These are phyloP conservation scores for Pseudogymnoascus sp. DNA, from an alignment of 2,329 filamentous ascomycete genomes.

Conservation along the genomic window DNA sequence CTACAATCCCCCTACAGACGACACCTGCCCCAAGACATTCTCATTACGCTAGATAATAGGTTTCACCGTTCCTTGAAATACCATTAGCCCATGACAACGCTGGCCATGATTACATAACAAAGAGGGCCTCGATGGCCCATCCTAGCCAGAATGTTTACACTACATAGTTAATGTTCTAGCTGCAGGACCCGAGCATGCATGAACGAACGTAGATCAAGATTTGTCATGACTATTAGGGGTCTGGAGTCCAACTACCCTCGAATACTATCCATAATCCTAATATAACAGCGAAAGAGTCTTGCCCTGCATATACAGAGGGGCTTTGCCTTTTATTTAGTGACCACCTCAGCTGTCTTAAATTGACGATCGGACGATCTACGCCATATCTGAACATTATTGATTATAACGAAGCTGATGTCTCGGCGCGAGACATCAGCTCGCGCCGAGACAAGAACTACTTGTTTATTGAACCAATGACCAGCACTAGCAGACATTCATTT, in stretches of 20 bases:
- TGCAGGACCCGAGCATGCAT: background rate
- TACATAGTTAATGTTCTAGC: background rate
- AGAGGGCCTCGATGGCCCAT: background rate
- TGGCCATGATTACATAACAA: background rate
- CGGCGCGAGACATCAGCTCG: too few relatives aligned
- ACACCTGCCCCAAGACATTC: background rate
- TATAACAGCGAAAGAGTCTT: background rate
- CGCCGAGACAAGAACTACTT: background rate
- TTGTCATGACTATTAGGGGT: background rate
- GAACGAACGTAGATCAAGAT: background rate
- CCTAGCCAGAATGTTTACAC: background rate
- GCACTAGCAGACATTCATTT: background rate
- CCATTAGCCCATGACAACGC: background rate
- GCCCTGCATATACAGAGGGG: background rate
- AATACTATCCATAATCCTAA: background rate
- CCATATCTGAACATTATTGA: background rate
- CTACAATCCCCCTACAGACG: background rate
- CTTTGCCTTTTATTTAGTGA: background rate
- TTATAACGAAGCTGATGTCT: background rate
- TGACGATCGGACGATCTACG: background rate
- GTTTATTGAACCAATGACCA: background rate
- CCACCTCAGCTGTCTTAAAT: background rate
- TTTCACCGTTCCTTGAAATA: background rate
- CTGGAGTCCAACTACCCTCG: background rate
- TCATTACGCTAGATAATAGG: background rate